Conservation (phyloP, 192 early-diverging fungal genomes). For the Coemansia sp. region DNA sequence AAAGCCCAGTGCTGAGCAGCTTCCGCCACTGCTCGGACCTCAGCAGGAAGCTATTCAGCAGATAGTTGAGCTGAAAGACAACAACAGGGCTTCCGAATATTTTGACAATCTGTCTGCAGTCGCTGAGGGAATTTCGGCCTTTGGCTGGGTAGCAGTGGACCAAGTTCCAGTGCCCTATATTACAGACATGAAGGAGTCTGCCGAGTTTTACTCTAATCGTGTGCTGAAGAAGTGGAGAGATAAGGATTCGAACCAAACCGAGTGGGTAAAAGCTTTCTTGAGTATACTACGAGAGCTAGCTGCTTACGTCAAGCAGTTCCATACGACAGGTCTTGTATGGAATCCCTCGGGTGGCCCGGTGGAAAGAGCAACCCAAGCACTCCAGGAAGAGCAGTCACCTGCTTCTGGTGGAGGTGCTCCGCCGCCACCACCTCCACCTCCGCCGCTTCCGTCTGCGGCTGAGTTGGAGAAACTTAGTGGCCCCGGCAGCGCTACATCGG, state of each 20-base stretch:
- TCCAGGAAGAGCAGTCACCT: slow-evolving; percentile 34
- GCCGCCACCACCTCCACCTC: slow-evolving; percentile 59
- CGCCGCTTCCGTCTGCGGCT: slow-evolving; percentile 37
- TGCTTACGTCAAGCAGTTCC: slow-evolving; percentile 83
- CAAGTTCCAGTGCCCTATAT: slow-evolving; percentile 85
- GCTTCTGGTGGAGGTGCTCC: slow-evolving; percentile 35
- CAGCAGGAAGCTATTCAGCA: slow-evolving; percentile 67
- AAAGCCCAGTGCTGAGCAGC: slow-evolving; percentile 69
- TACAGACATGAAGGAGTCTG: slow-evolving; percentile 84
- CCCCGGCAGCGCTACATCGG: background rate
- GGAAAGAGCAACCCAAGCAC: slow-evolving; percentile 22
- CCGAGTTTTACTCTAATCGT: slow-evolving; percentile 89
- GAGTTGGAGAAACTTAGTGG: background rate
- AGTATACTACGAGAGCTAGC: slow-evolving; percentile 72
- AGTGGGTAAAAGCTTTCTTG: slow-evolving; percentile 79
- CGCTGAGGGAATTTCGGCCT: slow-evolving; percentile 83
- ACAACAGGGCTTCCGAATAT: slow-evolving; percentile 69
- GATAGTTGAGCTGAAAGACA: slow-evolving; percentile 70
- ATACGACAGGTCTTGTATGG: slow-evolving; percentile 90
- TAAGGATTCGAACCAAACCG: slow-evolving; percentile 80
- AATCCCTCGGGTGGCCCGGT: slow-evolving; percentile 73
- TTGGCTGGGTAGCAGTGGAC: slow-evolving; percentile 91
- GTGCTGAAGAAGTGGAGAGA: slow-evolving; percentile 89
- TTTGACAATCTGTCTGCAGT: slow-evolving; percentile 84
- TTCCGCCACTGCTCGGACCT: slow-evolving; percentile 66